These are phyloP conservation scores for Rubia balearica DNA, from an alignment of 305 asterid species.

Conservation along the genomic window DNA sequence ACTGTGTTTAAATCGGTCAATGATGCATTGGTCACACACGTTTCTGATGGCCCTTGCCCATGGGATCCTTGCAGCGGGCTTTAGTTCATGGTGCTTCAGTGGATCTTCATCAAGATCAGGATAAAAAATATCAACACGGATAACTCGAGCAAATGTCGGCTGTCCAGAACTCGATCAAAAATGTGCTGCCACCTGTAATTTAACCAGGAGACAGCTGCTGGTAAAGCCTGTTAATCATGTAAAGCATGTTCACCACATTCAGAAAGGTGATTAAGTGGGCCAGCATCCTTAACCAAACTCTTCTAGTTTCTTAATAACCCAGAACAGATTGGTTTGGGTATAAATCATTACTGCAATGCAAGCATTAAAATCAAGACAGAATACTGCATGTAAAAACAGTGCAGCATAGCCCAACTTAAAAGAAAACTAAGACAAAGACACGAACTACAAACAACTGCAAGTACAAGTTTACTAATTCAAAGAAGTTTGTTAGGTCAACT, in stretches of 20 bases:
- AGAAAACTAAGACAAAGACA: not conserved
- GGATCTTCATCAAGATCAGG: constrained; percentile 42
- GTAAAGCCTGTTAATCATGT: constrained; percentile 81
- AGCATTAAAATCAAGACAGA: not conserved
- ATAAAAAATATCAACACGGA: constrained; percentile 44
- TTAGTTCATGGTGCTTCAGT: constrained; percentile 21
- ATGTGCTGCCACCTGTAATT: constrained; percentile 89
- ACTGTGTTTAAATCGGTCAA: not conserved
- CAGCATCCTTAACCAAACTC: constrained; percentile 12
- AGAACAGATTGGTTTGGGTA: not conserved
- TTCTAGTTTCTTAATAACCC: not conserved
- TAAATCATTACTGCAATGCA: not conserved
- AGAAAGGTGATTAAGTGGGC: constrained; percentile 40
- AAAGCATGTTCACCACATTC: constrained; percentile 64
- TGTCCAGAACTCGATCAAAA: constrained; percentile 32
- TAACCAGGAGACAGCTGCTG: constrained; percentile 97
- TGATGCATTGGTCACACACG: not conserved
- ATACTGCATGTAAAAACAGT: not conserved
- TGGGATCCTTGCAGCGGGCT: not conserved
- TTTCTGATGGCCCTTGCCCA: not conserved
- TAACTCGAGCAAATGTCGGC: constrained; percentile 45
- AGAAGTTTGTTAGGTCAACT: not conserved
- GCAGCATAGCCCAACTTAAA: not conserved
- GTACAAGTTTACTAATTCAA: not conserved
- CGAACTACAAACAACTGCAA: not conserved